Base-by-base conservation (phyloP, 75 land plant species). In the Picea sitchensis region DNA sequence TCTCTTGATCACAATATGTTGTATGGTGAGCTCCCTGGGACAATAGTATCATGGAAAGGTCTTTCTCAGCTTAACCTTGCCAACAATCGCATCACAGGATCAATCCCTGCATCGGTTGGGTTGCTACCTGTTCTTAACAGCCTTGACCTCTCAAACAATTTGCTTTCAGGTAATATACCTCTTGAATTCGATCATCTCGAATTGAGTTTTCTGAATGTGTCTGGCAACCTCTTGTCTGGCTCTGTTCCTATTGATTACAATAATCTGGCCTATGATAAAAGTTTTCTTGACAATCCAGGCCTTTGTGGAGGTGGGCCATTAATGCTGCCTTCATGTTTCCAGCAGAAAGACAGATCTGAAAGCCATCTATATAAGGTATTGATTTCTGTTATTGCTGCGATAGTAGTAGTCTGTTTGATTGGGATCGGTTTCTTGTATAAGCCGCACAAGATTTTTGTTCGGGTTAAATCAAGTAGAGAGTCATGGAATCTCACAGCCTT, bases 401-500 rank as follows among this genome's bases (percentile, higher is more conserved):
- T 54, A 75, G 71, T 34, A 20, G 38, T 77, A 15, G 54, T 32
- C 59, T 73, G 71, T 20, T 73, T 58, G 31, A 77, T 13, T 23
- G 74, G 21, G 3, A 0, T 82, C 14, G 14, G 15, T 36, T 14
- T 14, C 41, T 67, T 18, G 5, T 67, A 15, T 38, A 67, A 15
- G 71, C 31, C 71, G 44, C 2, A 75, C 1, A 81, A 59, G 76
- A 65, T 61, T 61, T 80, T 76, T 76, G 14, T 47, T 5, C 41
- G 44, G 51, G 64, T 59, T 54, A 71, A 78, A 34, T 68, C 14
- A 36, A 65, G 18, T 13, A 54, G n/a, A 5, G 80, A 79, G 1
- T 21, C 79, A 47, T 95, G 94, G 98, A 95, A 93, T 85, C 82
- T 91, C 9, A 93, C 94, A n/a, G 84, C 91, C 13, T 95, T 95